These are phyloP conservation scores for Penicillium freii DNA, from an alignment of 2,329 filamentous ascomycete species.

Conservation along the genomic window DNA sequence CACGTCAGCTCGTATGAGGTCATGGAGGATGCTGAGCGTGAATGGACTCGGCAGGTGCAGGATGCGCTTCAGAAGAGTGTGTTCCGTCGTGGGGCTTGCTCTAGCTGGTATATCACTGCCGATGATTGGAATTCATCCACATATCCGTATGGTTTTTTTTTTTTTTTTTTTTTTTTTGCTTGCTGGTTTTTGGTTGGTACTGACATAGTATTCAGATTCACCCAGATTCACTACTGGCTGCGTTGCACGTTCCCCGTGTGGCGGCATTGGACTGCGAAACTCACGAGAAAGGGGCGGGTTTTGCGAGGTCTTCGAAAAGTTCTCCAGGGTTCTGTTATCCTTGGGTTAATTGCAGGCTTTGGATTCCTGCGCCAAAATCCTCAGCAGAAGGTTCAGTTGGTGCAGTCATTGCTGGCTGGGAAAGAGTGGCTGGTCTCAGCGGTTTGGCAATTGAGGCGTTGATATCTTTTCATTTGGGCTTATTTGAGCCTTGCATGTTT, in stretches of 20 bases:
- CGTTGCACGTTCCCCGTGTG: slow-evolving; percentile 54
- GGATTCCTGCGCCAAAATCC: slow-evolving; percentile 18
- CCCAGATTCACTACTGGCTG: slow-evolving; percentile 52
- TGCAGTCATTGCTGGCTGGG: slow-evolving; percentile 10
- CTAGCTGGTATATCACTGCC: slow-evolving; percentile 51
- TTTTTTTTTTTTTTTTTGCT: slow-evolving; percentile 7
- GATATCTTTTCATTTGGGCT: neutral
- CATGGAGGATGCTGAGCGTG: slow-evolving; percentile 48
- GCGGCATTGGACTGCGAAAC: slow-evolving; percentile 54
- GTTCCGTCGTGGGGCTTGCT: slow-evolving; percentile 48
- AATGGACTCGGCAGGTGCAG: slow-evolving; percentile 51
- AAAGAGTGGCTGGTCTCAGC: slow-evolving; percentile 15
- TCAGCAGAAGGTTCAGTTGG: slow-evolving; percentile 5
- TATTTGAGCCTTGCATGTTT: neutral
- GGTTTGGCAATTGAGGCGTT: neutral
- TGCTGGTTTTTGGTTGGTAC: neutral
- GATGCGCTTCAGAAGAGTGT: slow-evolving; percentile 46
- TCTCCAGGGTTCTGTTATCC: slow-evolving; percentile 21
- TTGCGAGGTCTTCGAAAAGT: slow-evolving; percentile 27
- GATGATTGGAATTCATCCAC: slow-evolving; percentile 52
- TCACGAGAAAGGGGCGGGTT: slow-evolving; percentile 49
- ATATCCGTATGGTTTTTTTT: slow-evolving; percentile 42
- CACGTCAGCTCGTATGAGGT: slow-evolving; percentile 49
- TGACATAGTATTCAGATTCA: slow-evolving; percentile 38
- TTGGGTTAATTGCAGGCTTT: slow-evolving; percentile 18